phyloP scores from a whole-genome alignment of 1,139 yeast genomes.

The Lodderomyces beijingensis region DNA sequence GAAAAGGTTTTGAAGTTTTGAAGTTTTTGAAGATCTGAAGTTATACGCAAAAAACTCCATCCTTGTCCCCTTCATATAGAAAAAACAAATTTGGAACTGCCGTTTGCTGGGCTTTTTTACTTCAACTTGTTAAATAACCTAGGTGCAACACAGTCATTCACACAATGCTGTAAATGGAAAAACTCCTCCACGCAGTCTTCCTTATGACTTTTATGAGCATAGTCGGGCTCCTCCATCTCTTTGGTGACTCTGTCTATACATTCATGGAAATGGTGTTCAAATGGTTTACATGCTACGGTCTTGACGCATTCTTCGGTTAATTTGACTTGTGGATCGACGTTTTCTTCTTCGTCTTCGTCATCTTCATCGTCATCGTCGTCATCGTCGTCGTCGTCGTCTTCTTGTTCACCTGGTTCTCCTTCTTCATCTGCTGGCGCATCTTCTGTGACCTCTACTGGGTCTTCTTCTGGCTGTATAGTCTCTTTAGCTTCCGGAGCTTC shows the following conservation, averaged over 20 bases:
- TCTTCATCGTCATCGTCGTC: conserved; percentile 72
- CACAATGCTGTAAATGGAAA: conserved; percentile 93
- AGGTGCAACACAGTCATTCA: conserved; percentile 92
- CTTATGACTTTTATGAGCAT: conserved; percentile 75
- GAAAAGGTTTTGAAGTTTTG: too few relatives aligned
- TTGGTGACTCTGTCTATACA: conserved; percentile 92
- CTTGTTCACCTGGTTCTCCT: conserved; percentile 50
- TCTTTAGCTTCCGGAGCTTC: conserved; percentile 43
- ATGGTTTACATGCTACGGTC: conserved; percentile 65
- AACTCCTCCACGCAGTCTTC: conserved; percentile 98
- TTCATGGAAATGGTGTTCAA: conserved; percentile 87
- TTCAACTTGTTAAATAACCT: conserved; percentile 82
- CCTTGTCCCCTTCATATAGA: too few relatives aligned
- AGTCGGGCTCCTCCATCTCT: conserved; percentile 78
- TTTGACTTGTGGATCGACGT: conserved; percentile 62
- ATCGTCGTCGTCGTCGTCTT: conserved; percentile 58
- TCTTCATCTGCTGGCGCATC: conserved; percentile 52
- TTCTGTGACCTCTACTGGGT: conserved; percentile 18
- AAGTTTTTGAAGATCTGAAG: too few relatives aligned
- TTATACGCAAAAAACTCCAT: too few relatives aligned
- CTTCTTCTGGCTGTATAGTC: conserved; percentile 19
- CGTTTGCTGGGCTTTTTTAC: too few relatives aligned
- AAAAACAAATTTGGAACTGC: too few relatives aligned
- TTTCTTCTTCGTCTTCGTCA: conserved; percentile 76
- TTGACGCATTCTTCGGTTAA: conserved; percentile 66